These are phyloP conservation scores for Pythium sukuiense DNA, from an alignment of 352 stramenopile genomes.

Conservation along the genomic window DNA sequence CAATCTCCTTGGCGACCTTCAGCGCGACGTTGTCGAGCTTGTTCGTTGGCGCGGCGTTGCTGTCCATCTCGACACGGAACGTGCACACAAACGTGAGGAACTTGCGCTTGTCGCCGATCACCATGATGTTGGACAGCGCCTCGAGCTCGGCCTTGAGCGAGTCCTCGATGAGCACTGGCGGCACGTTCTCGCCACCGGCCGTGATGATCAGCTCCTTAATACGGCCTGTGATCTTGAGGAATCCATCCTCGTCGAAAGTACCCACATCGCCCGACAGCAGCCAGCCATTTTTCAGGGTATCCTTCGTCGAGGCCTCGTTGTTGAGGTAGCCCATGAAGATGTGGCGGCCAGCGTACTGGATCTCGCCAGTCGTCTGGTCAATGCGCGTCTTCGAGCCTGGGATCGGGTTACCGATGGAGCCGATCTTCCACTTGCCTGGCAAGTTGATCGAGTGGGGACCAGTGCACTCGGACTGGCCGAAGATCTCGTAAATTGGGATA, in stretches of 20 bases:
- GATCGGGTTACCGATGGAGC: slow-evolving; percentile 70
- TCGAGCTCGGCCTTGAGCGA: slow-evolving; percentile 82
- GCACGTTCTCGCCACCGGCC: slow-evolving; percentile 91
- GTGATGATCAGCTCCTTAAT: slow-evolving; percentile 96
- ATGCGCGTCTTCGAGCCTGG: slow-evolving; percentile 51
- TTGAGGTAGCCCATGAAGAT: slow-evolving; percentile 80
- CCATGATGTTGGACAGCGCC: slow-evolving; percentile 85
- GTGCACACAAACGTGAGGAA: slow-evolving; percentile 90
- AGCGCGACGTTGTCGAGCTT: slow-evolving; percentile 76
- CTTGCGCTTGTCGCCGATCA: slow-evolving; percentile 90
- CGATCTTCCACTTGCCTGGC: slow-evolving; percentile 84
- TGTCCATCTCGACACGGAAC: slow-evolving; percentile 67
- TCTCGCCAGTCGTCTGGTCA: slow-evolving; percentile 48
- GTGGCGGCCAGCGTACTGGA: slow-evolving; percentile 66
- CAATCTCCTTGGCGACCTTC: slow-evolving; percentile 57
- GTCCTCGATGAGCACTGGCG: slow-evolving; percentile 87
- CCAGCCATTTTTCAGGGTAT: slow-evolving; percentile 85
- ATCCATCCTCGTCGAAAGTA: slow-evolving; percentile 81
- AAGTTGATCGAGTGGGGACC: slow-evolving; percentile 78
- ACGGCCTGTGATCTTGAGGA: slow-evolving; percentile 90
- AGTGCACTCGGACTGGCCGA: slow-evolving; percentile 91
- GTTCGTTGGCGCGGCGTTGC: slow-evolving; percentile 55
- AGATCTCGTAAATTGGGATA: slow-evolving; percentile 92
- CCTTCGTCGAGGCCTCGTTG: slow-evolving; percentile 48
- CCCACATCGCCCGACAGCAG: slow-evolving; percentile 91